phyloP scores from a whole-genome alignment of 257 asterid species.

The Cinchona pubescens region DNA sequence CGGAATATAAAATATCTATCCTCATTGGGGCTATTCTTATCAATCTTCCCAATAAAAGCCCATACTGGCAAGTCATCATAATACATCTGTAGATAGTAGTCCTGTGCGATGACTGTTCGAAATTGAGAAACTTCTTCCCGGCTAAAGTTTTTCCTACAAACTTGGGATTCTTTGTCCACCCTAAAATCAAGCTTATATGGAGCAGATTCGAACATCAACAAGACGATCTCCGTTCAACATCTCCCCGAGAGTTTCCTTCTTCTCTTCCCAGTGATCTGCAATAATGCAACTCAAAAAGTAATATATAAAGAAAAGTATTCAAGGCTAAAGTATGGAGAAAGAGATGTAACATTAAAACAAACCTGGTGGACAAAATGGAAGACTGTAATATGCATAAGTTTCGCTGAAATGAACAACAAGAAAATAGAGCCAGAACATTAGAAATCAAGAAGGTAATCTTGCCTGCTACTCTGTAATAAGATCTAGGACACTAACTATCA shows the following conservation, averaged over 20 bases:
- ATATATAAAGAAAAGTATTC: neutral
- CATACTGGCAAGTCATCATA: slow-evolving; percentile 17
- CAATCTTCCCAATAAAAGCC: slow-evolving; percentile 24
- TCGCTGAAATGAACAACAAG: slow-evolving; percentile 16
- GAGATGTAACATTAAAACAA: slow-evolving; percentile 22
- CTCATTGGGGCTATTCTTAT: slow-evolving; percentile 1
- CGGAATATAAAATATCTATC: slow-evolving; percentile 16
- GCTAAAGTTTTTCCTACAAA: slow-evolving; percentile 22
- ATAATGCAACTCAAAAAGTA: slow-evolving; percentile 6
- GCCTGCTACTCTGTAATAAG: slow-evolving; percentile 8
- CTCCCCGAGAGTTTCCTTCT: slow-evolving; percentile 23
- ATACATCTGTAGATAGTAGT: slow-evolving; percentile 13
- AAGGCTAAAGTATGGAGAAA: neutral
- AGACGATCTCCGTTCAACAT: slow-evolving; percentile 24
- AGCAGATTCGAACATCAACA: slow-evolving; percentile 16
- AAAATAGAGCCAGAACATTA: neutral
- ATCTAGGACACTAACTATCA: neutral
- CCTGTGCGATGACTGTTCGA: slow-evolving; percentile 17
- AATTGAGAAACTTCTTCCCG: slow-evolving; percentile 24
- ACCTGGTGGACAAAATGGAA: slow-evolving; percentile 32
- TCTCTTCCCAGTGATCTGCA: slow-evolving; percentile 18
- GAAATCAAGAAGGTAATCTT: slow-evolving; percentile 12
- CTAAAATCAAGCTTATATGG: slow-evolving; percentile 21
- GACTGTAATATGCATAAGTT: slow-evolving; percentile 23
- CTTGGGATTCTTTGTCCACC: slow-evolving; percentile 8